phyloP scores from a whole-genome alignment of 208 protist genomes.

The Trypanosoma lewisi region DNA sequence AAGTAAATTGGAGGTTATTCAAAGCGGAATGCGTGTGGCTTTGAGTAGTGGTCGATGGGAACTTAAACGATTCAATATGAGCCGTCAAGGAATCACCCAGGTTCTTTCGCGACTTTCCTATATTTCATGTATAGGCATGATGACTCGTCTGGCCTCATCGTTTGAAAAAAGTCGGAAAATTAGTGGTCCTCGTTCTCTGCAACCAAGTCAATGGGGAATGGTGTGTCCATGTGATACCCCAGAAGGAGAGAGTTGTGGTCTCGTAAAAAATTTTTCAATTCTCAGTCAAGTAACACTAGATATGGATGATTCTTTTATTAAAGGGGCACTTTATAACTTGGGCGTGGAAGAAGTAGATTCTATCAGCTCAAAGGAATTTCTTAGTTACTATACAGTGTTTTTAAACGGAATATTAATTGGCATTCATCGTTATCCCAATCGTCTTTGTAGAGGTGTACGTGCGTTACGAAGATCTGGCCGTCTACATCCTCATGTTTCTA shows the following conservation, averaged over 20 bases:
- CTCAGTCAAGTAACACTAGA: conserved; percentile 98
- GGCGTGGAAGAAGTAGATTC: conserved; percentile 84
- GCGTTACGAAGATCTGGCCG: conserved; percentile 68
- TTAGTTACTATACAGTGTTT: conserved; percentile 77
- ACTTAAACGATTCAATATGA: conserved; percentile 98
- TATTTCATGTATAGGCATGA: conserved; percentile 98
- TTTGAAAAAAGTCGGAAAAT: conserved; percentile 99
- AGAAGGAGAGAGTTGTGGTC: conserved; percentile 98
- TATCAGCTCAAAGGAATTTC: conserved; percentile 67
- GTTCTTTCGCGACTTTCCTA: conserved; percentile 98
- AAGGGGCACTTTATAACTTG: conserved; percentile 67
- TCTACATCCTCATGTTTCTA: conserved; percentile 86
- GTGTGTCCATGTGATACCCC: conserved; percentile 99
- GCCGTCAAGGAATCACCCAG: conserved; percentile 94
- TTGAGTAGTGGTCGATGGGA: conserved; percentile 97
- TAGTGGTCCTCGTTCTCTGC: conserved; percentile 92
- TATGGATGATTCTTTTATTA: conserved; percentile 87
- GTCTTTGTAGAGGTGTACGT: conserved; percentile 73
- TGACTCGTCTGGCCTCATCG: conserved; percentile 98
- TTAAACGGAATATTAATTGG: conserved; percentile 83
- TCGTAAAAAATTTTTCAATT: conserved; percentile 99
- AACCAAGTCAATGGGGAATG: conserved; percentile 99
- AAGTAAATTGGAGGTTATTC: conserved; percentile 95
- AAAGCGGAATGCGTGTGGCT: conserved; percentile 95
- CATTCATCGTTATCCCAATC: conserved; percentile 83